Conservation (phyloP, 148 eudicot species). For the Oxyria digyna region DNA sequence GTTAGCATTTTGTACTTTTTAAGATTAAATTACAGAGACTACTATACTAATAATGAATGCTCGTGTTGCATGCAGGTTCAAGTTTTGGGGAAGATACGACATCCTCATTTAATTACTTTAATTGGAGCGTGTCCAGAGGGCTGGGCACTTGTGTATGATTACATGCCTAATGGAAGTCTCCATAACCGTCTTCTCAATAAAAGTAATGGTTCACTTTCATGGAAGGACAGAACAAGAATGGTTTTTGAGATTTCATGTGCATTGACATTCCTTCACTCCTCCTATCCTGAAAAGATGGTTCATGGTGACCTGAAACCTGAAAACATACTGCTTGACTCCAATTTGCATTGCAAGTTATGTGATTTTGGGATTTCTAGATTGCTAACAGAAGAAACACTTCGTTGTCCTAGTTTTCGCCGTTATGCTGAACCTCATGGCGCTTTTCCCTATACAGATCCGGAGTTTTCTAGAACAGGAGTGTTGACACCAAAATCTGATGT, state of each 20-base stretch:
- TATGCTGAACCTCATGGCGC: conserved; percentile 39
- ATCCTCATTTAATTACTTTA: conserved; percentile 58
- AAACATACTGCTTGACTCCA: conserved; percentile 48
- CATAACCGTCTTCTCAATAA: conserved; percentile 29
- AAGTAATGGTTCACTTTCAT: conserved; percentile 35
- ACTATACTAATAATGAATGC: background rate
- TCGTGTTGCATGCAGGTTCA: conserved; percentile 30
- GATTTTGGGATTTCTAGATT: conserved; percentile 53
- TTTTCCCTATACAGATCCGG: conserved; percentile 66
- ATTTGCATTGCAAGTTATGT: conserved; percentile 49
- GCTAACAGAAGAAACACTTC: conserved; percentile 27
- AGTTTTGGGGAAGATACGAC: conserved; percentile 48
- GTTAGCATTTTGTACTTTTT: conserved; percentile 15
- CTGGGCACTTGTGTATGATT: conserved; percentile 66
- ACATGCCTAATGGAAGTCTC: conserved; percentile 52
- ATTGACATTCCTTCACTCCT: conserved; percentile 54
- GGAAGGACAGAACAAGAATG: conserved; percentile 62
- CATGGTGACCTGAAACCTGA: conserved; percentile 74
- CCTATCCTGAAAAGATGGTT: conserved; percentile 38
- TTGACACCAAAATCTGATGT: conserved; percentile 57
- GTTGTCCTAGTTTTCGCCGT: conserved; percentile 45
- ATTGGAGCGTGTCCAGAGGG: conserved; percentile 71
- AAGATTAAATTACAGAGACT: background rate
- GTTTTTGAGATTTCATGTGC: conserved; percentile 56
- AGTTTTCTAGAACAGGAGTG: conserved; percentile 41